These are phyloP conservation scores for Claviceps sp. DNA, from an alignment of 2,329 filamentous ascomycete genomes.

Conservation along the genomic window DNA sequence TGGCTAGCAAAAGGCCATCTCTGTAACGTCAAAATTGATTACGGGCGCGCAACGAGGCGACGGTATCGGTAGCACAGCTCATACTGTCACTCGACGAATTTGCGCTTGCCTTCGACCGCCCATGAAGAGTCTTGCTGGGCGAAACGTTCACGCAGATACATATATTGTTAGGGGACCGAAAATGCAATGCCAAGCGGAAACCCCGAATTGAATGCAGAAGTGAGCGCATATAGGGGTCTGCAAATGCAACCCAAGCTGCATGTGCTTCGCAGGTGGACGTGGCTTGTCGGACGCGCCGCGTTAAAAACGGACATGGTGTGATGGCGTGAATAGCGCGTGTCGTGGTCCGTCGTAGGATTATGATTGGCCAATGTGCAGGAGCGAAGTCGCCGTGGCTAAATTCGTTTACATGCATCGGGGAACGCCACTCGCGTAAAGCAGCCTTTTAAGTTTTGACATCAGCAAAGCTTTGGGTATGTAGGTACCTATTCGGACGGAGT, in stretches of 20 bases:
- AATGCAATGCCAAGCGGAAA: not conserved
- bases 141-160: no score
- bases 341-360: not conserved
- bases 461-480: no score
- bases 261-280: not conserved
- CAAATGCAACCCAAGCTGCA: not conserved
- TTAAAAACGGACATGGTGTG: conserved; percentile 4
- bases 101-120: no score
- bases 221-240: not conserved
- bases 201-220: no score
- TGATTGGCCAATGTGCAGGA: conserved; percentile 2
- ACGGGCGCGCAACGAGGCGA: no score
- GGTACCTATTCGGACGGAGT: no score
- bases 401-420: not conserved
- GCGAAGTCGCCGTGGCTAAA: not conserved
- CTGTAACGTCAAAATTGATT: no score
- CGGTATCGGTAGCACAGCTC: no score
- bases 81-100: no score
- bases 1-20: not conserved
- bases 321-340: not conserved
- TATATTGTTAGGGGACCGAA: no score
- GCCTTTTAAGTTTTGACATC: no score
- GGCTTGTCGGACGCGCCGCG: not conserved
- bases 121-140: no score
- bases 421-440: conserved; percentile 1